Evolutionary conservation across 371 early-diverging fungal species (phyloP).

Genomic region (Lichtheimia hyalospora): DNA sequence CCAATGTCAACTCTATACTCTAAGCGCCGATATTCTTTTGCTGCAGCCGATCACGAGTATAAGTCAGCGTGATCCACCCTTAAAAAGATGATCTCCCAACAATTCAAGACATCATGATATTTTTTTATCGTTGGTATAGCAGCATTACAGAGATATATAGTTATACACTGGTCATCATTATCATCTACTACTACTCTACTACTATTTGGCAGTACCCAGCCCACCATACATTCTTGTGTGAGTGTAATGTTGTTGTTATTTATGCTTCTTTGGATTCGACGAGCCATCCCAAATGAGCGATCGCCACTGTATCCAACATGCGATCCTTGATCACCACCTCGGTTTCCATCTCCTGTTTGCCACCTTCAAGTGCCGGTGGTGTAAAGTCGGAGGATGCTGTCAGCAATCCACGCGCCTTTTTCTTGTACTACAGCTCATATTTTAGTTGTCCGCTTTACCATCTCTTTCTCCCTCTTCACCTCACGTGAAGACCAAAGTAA

Average conservation of each 20-base stretch:
- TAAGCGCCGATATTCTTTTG: no score
- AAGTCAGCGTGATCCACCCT: no score
- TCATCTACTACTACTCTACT: no score
- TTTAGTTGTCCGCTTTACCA: not conserved
- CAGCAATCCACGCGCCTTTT: constrained; percentile 50
- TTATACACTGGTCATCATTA: no score
- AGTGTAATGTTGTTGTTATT: constrained; percentile 6
- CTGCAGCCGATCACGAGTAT: no score
- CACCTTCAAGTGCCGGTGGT: constrained; percentile 11
- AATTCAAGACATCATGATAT: no score
- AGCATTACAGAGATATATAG: no score
- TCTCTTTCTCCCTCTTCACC: not conserved
- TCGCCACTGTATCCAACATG: constrained; percentile 47
- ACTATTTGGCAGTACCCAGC: constrained; percentile 1
- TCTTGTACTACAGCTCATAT: constrained; percentile 34
- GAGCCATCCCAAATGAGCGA: constrained; percentile 37
- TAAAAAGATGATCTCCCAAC: no score
- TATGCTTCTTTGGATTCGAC: constrained; percentile 32
- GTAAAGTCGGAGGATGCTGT: constrained; percentile 50
- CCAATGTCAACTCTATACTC: no score
- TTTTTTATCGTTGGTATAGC: no score
- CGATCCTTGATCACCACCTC: constrained; percentile 51
- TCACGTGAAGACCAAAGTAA: not conserved
- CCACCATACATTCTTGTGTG: not conserved
- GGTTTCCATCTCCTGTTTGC: constrained; percentile 26